Conservation (phyloP, 2,329 filamentous ascomycete genomes). For the Calonectria ilicicola region DNA sequence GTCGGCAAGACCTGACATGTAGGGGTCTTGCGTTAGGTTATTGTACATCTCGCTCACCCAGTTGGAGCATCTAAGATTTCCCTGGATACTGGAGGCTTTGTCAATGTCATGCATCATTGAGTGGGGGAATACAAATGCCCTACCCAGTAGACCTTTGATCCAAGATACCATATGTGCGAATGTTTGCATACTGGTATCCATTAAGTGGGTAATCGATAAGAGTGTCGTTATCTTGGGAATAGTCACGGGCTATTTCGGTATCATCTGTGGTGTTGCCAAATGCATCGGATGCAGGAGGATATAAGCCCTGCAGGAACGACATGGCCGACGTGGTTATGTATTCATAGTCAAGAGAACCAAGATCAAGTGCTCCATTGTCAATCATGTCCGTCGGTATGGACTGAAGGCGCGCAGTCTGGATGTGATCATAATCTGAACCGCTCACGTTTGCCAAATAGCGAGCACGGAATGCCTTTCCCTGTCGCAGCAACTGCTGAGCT, state of each 20-base stretch:
- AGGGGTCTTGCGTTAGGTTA: conserved; percentile 40
- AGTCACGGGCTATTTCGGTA: conserved; percentile 56
- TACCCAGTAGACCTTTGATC: conserved; percentile 62
- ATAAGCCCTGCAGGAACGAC: conserved; percentile 87
- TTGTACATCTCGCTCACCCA: conserved; percentile 49
- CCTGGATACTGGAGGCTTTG: conserved; percentile 48
- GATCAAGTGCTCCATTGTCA: conserved; percentile 60
- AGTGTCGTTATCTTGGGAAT: conserved; percentile 50
- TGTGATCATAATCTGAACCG: conserved; percentile 40
- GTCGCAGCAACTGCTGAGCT: conserved; percentile 63
- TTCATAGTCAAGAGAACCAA: conserved; percentile 55
- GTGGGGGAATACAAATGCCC: conserved; percentile 32
- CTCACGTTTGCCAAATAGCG: conserved; percentile 58
- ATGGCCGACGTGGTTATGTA: conserved; percentile 75
- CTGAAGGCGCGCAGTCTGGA: conserved; percentile 51
- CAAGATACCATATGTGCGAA: conserved; percentile 64
- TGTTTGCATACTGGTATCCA: conserved; percentile 84
- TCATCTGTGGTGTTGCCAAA: conserved; percentile 47
- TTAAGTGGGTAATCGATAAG: conserved; percentile 73
- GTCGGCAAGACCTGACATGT: conserved; percentile 40
- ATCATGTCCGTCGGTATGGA: conserved; percentile 58
- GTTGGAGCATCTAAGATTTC: conserved; percentile 51
- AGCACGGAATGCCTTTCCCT: conserved; percentile 60
- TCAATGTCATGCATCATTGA: conserved; percentile 6
- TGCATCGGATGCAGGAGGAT: conserved; percentile 72